phyloP scores from a whole-genome alignment of 1,284 basidiomycete species.

The Inonotus hispidus region DNA sequence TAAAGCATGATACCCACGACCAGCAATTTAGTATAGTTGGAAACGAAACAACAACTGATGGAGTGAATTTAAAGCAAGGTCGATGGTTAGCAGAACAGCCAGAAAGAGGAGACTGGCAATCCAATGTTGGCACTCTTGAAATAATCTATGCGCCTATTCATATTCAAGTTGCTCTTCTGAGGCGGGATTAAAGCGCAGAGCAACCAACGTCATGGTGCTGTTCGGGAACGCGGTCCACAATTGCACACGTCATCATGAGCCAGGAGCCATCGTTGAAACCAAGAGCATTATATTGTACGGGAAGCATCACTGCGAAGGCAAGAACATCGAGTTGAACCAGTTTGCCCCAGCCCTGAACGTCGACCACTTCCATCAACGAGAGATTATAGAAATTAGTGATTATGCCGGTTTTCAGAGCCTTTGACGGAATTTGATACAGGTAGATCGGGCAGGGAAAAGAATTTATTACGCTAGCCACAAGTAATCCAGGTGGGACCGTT shows the following conservation, averaged over 20 bases:
- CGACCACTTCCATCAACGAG: not conserved
- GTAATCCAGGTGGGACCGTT: no score
- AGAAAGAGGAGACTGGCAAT: no score
- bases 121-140: not conserved
- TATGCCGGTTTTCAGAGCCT: no score
- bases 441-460: no score
- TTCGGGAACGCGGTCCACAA: conserved; percentile 1
- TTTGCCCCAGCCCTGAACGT: not conserved
- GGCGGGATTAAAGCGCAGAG: not conserved
- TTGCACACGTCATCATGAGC: conserved; percentile 3
- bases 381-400: not conserved
- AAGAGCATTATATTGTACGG: not conserved
- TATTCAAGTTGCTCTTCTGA: not conserved
- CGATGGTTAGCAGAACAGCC: no score
- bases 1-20: no score
- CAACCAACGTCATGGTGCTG: not conserved
- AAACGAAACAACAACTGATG: no score
- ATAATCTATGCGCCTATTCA: conserved; percentile 3
- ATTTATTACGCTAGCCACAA: no score
- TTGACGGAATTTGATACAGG: no score
- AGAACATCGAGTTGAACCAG: not conserved
- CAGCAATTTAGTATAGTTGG: no score
- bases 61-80: no score
- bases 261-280: not conserved
- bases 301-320: not conserved